phyloP scores from a whole-genome alignment of 2,329 filamentous ascomycete species.

The Colletotrichum tanaceti region DNA sequence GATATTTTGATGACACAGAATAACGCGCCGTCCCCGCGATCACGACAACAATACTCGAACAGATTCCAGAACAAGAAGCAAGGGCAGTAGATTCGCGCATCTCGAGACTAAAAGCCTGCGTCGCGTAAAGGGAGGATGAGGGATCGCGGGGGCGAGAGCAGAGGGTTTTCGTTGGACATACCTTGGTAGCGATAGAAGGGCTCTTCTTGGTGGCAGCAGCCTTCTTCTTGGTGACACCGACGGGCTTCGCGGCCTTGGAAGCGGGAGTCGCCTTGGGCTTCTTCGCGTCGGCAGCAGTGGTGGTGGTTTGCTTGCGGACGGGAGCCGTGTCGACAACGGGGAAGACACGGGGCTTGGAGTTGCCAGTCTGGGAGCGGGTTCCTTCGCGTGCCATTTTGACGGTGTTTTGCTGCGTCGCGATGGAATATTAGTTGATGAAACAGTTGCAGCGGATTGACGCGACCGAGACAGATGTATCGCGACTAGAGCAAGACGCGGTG shows the following conservation, averaged over 20 bases:
- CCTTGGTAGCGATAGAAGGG: conserved; percentile 38
- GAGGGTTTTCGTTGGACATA: neutral
- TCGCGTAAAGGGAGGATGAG: neutral
- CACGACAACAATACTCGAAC: neutral
- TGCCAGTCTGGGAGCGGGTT: conserved; percentile 64
- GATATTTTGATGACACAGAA: too few species aligned
- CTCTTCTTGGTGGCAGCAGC: conserved; percentile 37
- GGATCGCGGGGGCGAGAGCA: too few species aligned
- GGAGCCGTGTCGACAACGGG: conserved; percentile 60
- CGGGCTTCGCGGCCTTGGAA: conserved; percentile 38
- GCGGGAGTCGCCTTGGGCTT: conserved; percentile 30
- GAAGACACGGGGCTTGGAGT: conserved; percentile 65
- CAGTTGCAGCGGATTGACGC: conserved; percentile 3
- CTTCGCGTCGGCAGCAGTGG: conserved; percentile 22
- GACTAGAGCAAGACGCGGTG: conserved; percentile 1
- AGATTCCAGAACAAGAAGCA: neutral
- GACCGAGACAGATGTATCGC: conserved; percentile 12
- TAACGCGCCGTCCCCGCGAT: too few species aligned
- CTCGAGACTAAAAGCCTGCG: neutral
- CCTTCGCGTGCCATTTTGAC: conserved; percentile 61
- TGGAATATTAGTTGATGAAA: neutral
- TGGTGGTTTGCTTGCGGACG: conserved; percentile 54
- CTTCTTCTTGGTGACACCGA: conserved; percentile 41
- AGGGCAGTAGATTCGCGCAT: neutral
- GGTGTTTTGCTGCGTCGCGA: conserved; percentile 5